Evolutionary conservation across 2,329 filamentous ascomycete genomes (phyloP).

Genomic region (Alternaria sp.): DNA sequence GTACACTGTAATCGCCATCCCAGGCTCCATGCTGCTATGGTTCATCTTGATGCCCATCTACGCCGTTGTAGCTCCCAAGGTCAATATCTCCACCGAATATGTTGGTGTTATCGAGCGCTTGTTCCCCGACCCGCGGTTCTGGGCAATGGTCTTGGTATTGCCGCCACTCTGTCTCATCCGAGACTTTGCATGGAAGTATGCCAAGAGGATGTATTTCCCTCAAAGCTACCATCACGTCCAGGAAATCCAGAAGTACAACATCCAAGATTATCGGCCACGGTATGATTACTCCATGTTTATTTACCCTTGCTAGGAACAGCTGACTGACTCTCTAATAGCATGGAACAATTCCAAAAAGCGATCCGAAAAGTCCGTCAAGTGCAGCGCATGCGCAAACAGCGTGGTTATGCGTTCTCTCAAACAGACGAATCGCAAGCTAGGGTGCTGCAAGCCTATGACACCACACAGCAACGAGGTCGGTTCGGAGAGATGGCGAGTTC

Average conservation of each 20-base stretch:
- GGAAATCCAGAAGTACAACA: conserved; percentile 99
- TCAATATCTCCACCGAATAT: conserved; percentile 83
- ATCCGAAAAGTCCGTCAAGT: conserved; percentile 98
- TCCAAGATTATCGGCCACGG: conserved; percentile 97
- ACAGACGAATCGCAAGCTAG: conserved; percentile 95
- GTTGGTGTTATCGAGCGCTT: conserved; percentile 80
- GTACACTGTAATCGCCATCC: conserved; percentile 94
- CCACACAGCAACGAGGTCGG: conserved; percentile 84
- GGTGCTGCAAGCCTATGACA: conserved; percentile 96
- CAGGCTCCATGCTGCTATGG: conserved; percentile 91
- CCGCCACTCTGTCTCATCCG: conserved; percentile 82
- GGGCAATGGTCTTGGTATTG: conserved; percentile 83
- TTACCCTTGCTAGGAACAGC: background rate
- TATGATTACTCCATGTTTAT: conserved; percentile 54
- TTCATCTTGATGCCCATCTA: conserved; percentile 88
- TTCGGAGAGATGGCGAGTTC: conserved; percentile 93
- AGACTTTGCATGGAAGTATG: conserved; percentile 97
- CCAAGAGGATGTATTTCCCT: conserved; percentile 94
- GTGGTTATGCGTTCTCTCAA: conserved; percentile 97
- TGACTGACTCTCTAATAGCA: conserved; percentile 59
- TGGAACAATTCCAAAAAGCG: conserved; percentile 99
- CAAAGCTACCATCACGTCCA: conserved; percentile 98
- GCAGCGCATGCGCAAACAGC: conserved; percentile 98
- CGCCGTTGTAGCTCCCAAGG: conserved; percentile 80
- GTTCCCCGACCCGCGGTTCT: conserved; percentile 84